phyloP scores from a whole-genome alignment of 1,284 basidiomycete genomes.

The Ustilago lituana region DNA sequence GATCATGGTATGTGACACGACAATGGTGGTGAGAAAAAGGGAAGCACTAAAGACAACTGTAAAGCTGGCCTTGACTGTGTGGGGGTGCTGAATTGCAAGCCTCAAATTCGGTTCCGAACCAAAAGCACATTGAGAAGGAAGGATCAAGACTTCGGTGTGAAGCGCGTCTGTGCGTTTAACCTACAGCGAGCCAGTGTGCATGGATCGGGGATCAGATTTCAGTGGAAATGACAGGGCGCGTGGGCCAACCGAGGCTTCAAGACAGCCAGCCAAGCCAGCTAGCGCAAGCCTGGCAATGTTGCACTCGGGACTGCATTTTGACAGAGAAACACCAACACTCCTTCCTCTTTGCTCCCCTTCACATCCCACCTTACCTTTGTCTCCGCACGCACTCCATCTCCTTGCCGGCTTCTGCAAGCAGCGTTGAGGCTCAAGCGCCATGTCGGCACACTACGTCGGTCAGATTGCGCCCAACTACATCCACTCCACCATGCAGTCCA shows the following conservation, averaged over 20 bases:
- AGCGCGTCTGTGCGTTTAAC: conserved; percentile 4
- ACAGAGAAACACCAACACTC: conserved; percentile 8
- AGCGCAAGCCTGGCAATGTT: too few species aligned
- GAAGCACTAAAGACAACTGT: neutral
- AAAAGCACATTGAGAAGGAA: too few species aligned
- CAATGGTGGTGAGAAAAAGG: neutral
- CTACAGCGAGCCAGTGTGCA: too few species aligned
- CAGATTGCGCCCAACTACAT: conserved; percentile 56
- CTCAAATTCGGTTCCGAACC: conserved; percentile 9
- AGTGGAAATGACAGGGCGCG: conserved; percentile 1
- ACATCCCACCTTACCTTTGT: neutral
- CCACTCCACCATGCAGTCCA: conserved; percentile 44
- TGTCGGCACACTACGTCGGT: conserved; percentile 51
- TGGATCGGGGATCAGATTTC: conserved; percentile 6
- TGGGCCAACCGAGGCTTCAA: too few species aligned
- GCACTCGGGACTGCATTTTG: conserved; percentile 13
- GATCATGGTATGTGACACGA: conserved; percentile 40
- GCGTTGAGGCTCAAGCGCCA: neutral
- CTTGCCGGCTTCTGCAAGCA: too few species aligned
- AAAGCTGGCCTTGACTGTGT: too few species aligned
- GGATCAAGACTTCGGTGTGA: too few species aligned
- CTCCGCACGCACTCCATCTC: too few species aligned
- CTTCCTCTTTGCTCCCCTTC: neutral
- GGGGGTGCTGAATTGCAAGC: conserved; percentile 1
- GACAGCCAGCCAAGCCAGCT: too few species aligned